Conservation (phyloP, 1,139 yeast species). For the Sugiyamaella sp. region DNA sequence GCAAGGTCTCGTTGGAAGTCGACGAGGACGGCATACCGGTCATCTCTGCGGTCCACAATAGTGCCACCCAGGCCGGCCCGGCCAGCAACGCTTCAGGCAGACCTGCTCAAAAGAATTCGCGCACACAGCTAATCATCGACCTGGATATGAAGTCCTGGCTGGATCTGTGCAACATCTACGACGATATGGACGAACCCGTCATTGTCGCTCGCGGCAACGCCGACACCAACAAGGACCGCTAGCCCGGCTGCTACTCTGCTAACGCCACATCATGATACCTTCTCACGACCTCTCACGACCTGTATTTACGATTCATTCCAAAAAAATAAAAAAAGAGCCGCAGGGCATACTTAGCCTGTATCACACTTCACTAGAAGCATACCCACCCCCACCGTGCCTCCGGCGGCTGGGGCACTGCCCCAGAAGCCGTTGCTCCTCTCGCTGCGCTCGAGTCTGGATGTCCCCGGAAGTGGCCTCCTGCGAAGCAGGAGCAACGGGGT, state of each 20-base stretch:
- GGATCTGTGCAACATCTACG: conserved; percentile 40
- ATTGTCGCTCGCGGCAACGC: conserved; percentile 24
- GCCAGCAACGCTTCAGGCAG: conserved; percentile 37
- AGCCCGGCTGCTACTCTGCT: too few species aligned
- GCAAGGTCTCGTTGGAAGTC: conserved; percentile 53
- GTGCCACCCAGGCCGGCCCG: conserved; percentile 35
- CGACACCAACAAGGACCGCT: conserved; percentile 13
- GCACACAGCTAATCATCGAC: conserved; percentile 66
- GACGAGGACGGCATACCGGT: conserved; percentile 58
- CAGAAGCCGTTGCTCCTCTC: background rate
- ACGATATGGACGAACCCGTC: conserved; percentile 29
- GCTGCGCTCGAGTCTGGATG: background rate
- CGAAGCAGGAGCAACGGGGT: background rate
- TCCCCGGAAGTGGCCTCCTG: background rate
- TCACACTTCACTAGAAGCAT: too few species aligned
- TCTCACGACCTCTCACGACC: too few species aligned
- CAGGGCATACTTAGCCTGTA: too few species aligned
- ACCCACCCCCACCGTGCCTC: too few species aligned
- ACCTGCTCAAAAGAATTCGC: background rate
- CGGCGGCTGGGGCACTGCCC: background rate
- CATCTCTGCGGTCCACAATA: conserved; percentile 37
- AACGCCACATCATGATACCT: background rate
- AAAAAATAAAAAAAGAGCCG: too few species aligned
- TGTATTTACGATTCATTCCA: too few species aligned
- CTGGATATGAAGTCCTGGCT: conserved; percentile 70